These are phyloP conservation scores for Metarhizium robertsii DNA, from an alignment of 2,329 filamentous ascomycete genomes.

Conservation along the genomic window DNA sequence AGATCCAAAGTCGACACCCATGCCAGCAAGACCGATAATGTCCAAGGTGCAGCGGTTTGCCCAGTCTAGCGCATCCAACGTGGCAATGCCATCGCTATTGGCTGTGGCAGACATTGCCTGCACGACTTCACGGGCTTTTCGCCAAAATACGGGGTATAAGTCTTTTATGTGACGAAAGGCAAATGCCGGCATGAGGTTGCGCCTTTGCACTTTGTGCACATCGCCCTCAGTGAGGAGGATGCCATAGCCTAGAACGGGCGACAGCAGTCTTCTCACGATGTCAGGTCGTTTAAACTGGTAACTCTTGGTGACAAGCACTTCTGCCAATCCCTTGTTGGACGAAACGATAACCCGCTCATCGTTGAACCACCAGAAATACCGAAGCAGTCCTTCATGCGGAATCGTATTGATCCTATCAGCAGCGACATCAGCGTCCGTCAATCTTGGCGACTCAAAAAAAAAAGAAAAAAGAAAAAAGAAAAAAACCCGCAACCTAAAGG, in stretches of 20 bases:
- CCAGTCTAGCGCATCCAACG: constrained; percentile 53
- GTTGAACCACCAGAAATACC: constrained; percentile 55
- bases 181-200: constrained; percentile 73
- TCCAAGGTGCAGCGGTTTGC: constrained; percentile 61
- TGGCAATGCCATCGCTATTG: constrained; percentile 22
- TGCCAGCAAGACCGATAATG: constrained; percentile 64
- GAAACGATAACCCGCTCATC: constrained; percentile 52
- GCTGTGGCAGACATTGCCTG: constrained; percentile 43
- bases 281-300: constrained; percentile 62
- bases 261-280: constrained; percentile 44
- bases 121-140: constrained; percentile 61
- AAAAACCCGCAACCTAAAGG: background rate
- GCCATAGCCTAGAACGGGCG: constrained; percentile 58
- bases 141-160: constrained; percentile 77
- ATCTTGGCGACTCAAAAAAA: background rate
- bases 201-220: constrained; percentile 74
- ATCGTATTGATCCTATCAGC: constrained; percentile 46
- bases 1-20: constrained; percentile 62
- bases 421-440: constrained; percentile 21
- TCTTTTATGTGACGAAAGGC: constrained; percentile 79
- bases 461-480: background rate
- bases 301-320: constrained; percentile 58
- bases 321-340: constrained; percentile 55
- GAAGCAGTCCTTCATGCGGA: constrained; percentile 60
- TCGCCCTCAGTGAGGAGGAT: constrained; percentile 81